phyloP scores from a whole-genome alignment of 1,284 basidiomycete species.

The Cutaneotrichosporon dermatis region DNA sequence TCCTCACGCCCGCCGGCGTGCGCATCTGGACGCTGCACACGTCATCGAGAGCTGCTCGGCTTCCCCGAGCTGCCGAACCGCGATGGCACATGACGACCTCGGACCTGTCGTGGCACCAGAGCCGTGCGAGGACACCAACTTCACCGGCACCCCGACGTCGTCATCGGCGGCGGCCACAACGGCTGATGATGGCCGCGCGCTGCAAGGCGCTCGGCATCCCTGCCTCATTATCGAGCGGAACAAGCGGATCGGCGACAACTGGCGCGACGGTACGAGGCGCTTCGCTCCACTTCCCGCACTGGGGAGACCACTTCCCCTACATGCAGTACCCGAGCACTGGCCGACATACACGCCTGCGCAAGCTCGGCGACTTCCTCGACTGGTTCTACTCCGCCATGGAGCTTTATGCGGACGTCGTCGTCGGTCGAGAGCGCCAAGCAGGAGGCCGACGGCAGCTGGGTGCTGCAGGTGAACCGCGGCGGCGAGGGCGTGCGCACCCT shows the following conservation, averaged over 20 bases:
- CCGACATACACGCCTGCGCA: slow-evolving; percentile 59
- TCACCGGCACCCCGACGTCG: slow-evolving; percentile 49
- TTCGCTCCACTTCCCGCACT: slow-evolving; percentile 63
- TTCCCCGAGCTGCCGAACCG: slow-evolving; percentile 47
- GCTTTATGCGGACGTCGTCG: slow-evolving; percentile 48
- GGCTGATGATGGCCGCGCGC: slow-evolving; percentile 49
- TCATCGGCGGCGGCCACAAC: slow-evolving; percentile 52
- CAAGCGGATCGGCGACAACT: slow-evolving; percentile 46
- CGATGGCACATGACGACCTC: slow-evolving; percentile 28
- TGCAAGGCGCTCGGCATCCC: slow-evolving; percentile 48
- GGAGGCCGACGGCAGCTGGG: slow-evolving; percentile 53
- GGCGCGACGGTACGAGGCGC: slow-evolving; percentile 56
- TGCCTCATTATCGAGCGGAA: slow-evolving; percentile 47
- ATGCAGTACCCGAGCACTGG: slow-evolving; percentile 54
- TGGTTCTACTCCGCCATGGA: slow-evolving; percentile 39
- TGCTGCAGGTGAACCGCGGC: slow-evolving; percentile 52
- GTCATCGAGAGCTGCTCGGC: slow-evolving; percentile 56
- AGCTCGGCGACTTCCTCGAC: slow-evolving; percentile 37
- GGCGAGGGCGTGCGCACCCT: slow-evolving; percentile 51
- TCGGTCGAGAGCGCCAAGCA: slow-evolving; percentile 51
- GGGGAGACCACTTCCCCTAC: slow-evolving; percentile 50
- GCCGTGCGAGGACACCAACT: slow-evolving; percentile 7
- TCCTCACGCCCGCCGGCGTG: slow-evolving; percentile 53
- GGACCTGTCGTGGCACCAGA: too few relatives aligned
- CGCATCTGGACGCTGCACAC: slow-evolving; percentile 56